A percentile compares a stretch with the other conserved stretches of the same genome.
phyloP scores from a whole-genome alignment of 2,329 filamentous ascomycete species.

The Penicillium palitans region DNA sequence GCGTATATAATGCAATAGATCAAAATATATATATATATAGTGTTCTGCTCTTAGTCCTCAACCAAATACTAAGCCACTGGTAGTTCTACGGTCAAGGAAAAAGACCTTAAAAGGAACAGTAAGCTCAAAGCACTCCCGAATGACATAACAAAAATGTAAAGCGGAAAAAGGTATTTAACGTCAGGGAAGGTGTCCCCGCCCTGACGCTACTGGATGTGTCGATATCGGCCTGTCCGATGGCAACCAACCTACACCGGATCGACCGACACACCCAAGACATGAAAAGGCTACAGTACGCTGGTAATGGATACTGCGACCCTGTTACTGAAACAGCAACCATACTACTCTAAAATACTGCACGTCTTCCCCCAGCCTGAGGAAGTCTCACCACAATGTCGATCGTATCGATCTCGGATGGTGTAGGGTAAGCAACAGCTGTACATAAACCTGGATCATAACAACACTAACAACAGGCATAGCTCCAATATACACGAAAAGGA shows the following conservation, averaged over 20 bases:
- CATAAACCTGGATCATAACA: not conserved
- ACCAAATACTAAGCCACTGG: not conserved
- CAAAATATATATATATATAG: no score
- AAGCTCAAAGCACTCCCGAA: not conserved
- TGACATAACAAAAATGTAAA: no score
- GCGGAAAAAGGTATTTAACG: fast-evolving
- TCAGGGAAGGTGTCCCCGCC: no score
- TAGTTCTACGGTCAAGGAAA: no score
- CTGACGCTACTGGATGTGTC: not conserved
- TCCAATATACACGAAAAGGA: not conserved
- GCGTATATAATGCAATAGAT: no score
- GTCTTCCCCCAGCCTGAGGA: not conserved
- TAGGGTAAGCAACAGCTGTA: not conserved
- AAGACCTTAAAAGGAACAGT: not conserved
- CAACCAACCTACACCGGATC: not conserved
- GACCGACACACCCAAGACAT: not conserved
- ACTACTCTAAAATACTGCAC: not conserved
- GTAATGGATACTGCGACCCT: fast-evolving
- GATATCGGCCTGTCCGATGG: not conserved
- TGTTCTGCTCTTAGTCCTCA: no score
- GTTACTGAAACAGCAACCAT: no score
- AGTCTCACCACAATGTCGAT: not conserved
- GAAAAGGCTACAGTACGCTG: no score
- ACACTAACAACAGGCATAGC: not conserved
- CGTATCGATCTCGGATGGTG: not conserved